phyloP scores from a whole-genome alignment of 495 filamentous ascomycete species.

The Chaetomium cochliodes region DNA sequence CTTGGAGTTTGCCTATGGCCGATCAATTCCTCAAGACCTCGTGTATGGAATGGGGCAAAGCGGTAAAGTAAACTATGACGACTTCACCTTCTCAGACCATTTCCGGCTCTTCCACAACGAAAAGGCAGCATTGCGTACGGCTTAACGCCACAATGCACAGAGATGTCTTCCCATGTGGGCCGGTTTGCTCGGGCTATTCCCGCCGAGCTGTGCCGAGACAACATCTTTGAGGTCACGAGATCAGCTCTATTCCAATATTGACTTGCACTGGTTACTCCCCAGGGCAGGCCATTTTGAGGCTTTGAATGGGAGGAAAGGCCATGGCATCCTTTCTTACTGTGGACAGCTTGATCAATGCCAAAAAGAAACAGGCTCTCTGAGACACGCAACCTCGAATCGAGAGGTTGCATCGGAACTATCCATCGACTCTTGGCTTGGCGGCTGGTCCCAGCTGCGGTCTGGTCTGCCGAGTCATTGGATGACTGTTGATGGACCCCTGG shows the following conservation, averaged over 20 bases:
- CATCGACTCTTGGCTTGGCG: conserved; percentile 2
- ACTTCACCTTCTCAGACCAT: neutral
- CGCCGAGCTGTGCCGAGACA: conserved; percentile 4
- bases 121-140: too few relatives aligned
- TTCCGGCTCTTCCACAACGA: too few relatives aligned
- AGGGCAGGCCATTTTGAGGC: neutral
- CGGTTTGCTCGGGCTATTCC: neutral
- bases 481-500: conserved; percentile 16
- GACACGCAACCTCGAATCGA: neutral
- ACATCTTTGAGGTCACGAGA: neutral
- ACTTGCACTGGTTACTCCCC: neutral
- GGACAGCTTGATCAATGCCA: neutral
- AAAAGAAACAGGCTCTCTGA: neutral
- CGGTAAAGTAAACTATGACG: neutral
- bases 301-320: neutral
- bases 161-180: neutral
- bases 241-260: neutral
- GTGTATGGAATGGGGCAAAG: neutral
- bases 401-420: neutral
- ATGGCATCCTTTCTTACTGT: neutral
- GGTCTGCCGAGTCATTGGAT: conserved; percentile 15
- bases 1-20: too few relatives aligned
- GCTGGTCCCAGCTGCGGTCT: neutral
- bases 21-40: neutral
- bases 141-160: neutral